Evolutionary conservation across 768 basidiomycete species (phyloP).

Genomic region (Rickenella mellea): DNA sequence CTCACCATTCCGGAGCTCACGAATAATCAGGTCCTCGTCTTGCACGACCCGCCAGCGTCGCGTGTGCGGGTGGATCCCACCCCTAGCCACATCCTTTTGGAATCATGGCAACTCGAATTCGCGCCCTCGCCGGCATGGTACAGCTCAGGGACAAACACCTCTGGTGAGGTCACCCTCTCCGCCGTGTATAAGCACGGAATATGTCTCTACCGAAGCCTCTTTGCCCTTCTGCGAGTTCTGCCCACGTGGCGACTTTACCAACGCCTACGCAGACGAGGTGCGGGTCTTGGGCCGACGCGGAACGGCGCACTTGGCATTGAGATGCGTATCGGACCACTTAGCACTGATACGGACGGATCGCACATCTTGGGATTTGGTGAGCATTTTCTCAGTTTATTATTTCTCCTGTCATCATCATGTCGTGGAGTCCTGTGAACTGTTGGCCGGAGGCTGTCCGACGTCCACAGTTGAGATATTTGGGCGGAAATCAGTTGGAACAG

Average conservation of each 20-base stretch:
- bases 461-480: too few species aligned
- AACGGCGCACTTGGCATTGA: conserved; percentile 39
- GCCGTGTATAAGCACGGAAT: conserved; percentile 84
- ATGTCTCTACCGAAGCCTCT: conserved; percentile 70
- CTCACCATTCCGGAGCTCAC: conserved; percentile 60
- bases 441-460: too few species aligned
- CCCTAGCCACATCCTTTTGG: conserved; percentile 61
- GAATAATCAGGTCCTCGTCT: conserved; percentile 65
- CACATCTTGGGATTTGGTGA: conserved; percentile 30
- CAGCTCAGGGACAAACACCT: conserved; percentile 10
- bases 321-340: conserved; percentile 28
- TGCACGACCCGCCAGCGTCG: conserved; percentile 46
- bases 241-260: conserved; percentile 70
- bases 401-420: conserved; percentile 8
- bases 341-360: neutral
- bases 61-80: conserved; percentile 61
- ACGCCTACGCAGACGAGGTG: conserved; percentile 41
- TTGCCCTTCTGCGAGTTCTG: conserved; percentile 60
- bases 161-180: conserved; percentile 48
- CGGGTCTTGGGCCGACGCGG: conserved; percentile 29
- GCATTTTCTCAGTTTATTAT: conserved; percentile 9
- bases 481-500: too few species aligned
- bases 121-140: conserved; percentile 6
- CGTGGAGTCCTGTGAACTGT: too few species aligned
- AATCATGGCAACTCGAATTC: conserved; percentile 56